Evolutionary conservation across 306 rosid genomes (phyloP), one percentile per base, ranked within the genome.

Genomic region (Fragaria ananassa): DNA sequence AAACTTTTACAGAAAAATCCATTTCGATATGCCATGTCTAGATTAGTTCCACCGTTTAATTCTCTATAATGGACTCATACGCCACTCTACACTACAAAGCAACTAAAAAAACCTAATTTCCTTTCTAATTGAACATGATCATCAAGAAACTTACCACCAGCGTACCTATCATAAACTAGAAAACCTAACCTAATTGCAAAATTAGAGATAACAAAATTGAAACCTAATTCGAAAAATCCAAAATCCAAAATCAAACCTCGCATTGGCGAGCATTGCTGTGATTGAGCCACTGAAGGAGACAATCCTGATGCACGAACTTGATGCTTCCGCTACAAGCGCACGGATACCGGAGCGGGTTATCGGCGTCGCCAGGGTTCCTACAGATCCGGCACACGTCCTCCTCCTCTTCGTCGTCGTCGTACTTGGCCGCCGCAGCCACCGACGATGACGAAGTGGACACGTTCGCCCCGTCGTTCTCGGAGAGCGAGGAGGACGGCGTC

Each of bases 231-330:
- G 31, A 13, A 66, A 21, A 9, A 14, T 21, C n/a, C 47, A 46
- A 68, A 42, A 41, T 25, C 47, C n/a, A 53, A 46, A 41, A 7
- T 75, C 2, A 74, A 81, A 96, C 99, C 98, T 96, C 99, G 90
- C 99, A 96, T 85, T 96, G 99, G 64, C 99, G 97, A 76, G 98
- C 99, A 86, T 96, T 96, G 90, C 99, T 96, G 82, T 96, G 99
- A 88, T 89, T 92, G 72, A 96, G 98, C 99, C 99, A 96, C 89
- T 92, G 99, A 79, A 96, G 91, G 70, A 96, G 97, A 82, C 99
- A 96, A 62, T 93, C 99, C 81, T 96, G 99, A 72, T 92, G 99
- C 70, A 96, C 99, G 75, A 83, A 96, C 78, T 96, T 96, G 77
- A 96, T 96, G 86, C 99, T 96, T 10, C 99, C 99, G 81, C 99